Percentiles rank a stretch among this genome's conserved stretches.
These are phyloP conservation scores for Didymella pinodella DNA, from an alignment of 2,329 filamentous ascomycete species.

Conservation along the genomic window DNA sequence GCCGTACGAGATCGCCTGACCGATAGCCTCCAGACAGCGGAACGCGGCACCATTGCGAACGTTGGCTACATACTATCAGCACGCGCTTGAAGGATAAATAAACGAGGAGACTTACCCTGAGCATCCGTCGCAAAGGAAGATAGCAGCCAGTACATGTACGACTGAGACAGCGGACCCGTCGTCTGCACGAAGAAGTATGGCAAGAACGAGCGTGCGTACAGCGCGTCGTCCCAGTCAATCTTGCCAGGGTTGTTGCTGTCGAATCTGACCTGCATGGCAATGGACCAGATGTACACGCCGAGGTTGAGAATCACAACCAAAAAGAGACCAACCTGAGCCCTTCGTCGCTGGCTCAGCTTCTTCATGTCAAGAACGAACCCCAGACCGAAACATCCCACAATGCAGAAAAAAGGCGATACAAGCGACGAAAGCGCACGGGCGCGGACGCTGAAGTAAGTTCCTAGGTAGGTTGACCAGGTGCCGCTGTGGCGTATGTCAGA, in stretches of 20 bases:
- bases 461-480: constrained; percentile 58
- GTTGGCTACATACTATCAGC: constrained; percentile 19
- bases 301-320: constrained; percentile 57
- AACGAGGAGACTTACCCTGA: constrained; percentile 23
- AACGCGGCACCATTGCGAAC: constrained; percentile 40
- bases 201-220: constrained; percentile 55
- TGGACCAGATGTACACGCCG: constrained; percentile 61
- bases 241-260: constrained; percentile 51
- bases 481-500: constrained; percentile 41
- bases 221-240: constrained; percentile 57
- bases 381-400: constrained; percentile 59
- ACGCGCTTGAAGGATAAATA: not conserved
- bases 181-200: constrained; percentile 60
- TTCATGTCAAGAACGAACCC: constrained; percentile 70
- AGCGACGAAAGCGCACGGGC: constrained; percentile 56
- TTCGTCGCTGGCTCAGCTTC: constrained; percentile 64
- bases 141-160: constrained; percentile 46
- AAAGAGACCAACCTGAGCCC: constrained; percentile 57
- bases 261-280: constrained; percentile 57
- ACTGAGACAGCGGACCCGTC: constrained; percentile 48
- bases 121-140: constrained; percentile 42
- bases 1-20: constrained; percentile 40
- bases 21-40: constrained; percentile 39
- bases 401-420: constrained; percentile 60
- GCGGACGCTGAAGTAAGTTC: constrained; percentile 56